These are phyloP conservation scores for Drechslera avenae DNA, from an alignment of 2,329 filamentous ascomycete species.

Conservation along the genomic window DNA sequence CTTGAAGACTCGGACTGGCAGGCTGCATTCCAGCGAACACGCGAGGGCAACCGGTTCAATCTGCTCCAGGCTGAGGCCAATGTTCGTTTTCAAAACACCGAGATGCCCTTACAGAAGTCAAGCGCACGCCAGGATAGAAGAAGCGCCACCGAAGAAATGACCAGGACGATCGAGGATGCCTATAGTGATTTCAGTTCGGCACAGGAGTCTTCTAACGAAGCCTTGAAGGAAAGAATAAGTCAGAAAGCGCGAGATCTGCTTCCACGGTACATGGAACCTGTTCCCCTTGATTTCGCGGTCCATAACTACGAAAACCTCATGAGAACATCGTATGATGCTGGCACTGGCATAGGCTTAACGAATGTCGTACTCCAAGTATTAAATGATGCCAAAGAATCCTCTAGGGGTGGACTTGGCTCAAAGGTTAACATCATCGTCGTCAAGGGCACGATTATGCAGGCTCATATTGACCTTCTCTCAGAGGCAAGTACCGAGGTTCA, in stretches of 20 bases:
- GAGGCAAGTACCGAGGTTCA: background rate
- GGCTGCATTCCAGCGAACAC: background rate
- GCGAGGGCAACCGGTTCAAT: constrained; percentile 1
- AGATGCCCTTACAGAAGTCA: background rate
- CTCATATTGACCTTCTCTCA: background rate
- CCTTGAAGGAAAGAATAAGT: constrained; percentile 11
- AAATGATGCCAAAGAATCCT: constrained; percentile 4
- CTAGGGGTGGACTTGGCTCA: background rate
- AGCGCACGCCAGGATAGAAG: constrained; percentile 2
- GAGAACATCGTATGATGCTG: constrained; percentile 6
- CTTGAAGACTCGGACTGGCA: background rate
- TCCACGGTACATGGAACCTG: constrained; percentile 10
- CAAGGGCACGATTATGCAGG: background rate
- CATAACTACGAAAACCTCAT: constrained; percentile 16
- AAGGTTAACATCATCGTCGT: constrained; percentile 5
- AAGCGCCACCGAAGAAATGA: constrained; percentile 12
- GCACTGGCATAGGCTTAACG: constrained; percentile 3
- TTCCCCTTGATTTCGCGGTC: constrained; percentile 13
- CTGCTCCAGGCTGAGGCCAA: background rate
- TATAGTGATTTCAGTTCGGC: constrained; percentile 2
- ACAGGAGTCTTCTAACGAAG: constrained; percentile 4
- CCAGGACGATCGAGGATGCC: constrained; percentile 3
- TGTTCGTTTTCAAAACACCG: background rate
- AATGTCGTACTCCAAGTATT: constrained; percentile 9
- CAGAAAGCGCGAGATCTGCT: constrained; percentile 16